A percentile compares a stretch with the other conserved stretches of the same genome.
Conservation (phyloP, 352 stramenopile genomes). For the Plasmopara halstedii region DNA sequence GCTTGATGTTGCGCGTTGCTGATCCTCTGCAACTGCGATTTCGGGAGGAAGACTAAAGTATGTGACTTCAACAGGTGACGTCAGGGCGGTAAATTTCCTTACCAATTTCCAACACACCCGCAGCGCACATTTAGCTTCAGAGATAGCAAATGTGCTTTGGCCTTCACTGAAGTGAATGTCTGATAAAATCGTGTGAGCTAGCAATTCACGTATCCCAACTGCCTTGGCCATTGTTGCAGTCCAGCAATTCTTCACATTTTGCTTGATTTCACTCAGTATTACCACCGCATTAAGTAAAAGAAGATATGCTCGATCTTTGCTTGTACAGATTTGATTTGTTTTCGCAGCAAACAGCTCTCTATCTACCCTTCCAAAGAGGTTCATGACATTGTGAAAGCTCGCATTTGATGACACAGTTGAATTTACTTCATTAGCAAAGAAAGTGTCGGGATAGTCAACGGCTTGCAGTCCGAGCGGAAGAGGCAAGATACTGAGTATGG, state of each 20-base stretch:
- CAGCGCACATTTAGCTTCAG: conserved; percentile 47
- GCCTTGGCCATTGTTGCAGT: conserved; percentile 21
- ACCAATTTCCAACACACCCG: conserved; percentile 64
- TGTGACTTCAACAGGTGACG: conserved; percentile 3
- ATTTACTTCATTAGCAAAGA: not conserved
- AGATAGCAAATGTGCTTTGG: conserved; percentile 29
- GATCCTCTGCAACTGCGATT: conserved; percentile 14
- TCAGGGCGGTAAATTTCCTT: conserved; percentile 28
- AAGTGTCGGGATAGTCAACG: conserved; percentile 1
- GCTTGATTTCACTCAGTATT: conserved; percentile 9
- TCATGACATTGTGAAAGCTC: not conserved
- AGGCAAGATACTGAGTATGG: conserved; percentile 7
- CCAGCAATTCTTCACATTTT: conserved; percentile 1
- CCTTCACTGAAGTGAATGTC: conserved; percentile 51
- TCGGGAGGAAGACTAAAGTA: conserved; percentile 37
- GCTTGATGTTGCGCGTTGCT: conserved; percentile 12
- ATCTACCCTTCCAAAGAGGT: conserved; percentile 31
- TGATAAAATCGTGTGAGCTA: conserved; percentile 41
- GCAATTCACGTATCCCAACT: conserved; percentile 42
- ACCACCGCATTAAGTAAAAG: conserved; percentile 21
- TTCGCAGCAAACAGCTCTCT: conserved; percentile 22
- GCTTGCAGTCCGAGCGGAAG: conserved; percentile 20
- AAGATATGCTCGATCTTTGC: conserved; percentile 12
- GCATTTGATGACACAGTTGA: not conserved
- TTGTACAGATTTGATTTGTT: conserved; percentile 2